These are phyloP conservation scores for Dichotomocladium elegans DNA, from an alignment of 371 early-diverging fungal genomes.

Conservation along the genomic window DNA sequence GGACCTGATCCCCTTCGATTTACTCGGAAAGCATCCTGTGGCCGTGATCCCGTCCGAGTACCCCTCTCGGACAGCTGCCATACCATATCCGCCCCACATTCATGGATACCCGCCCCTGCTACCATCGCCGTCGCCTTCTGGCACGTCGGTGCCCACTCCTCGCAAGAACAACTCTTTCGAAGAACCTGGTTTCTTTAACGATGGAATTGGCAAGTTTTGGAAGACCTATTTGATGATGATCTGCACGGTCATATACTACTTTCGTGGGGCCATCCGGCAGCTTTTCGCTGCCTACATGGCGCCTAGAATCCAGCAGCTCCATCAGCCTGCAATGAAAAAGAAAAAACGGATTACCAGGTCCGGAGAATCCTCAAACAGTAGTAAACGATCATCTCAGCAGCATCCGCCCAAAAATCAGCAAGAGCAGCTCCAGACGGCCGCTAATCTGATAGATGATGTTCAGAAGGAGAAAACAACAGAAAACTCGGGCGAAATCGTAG, in stretches of 20 bases:
- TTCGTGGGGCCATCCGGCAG: slow-evolving; percentile 15
- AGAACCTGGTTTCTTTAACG: slow-evolving; percentile 20
- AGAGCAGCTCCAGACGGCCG: neutral
- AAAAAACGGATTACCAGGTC: neutral
- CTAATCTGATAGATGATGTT: no score
- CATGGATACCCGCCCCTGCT: neutral
- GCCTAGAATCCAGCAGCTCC: neutral
- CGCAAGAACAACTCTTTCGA: no score
- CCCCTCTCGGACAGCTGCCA: no score
- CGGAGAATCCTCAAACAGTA: neutral
- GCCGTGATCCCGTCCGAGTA: no score
- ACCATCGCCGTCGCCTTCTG: neutral
- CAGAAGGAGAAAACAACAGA: no score
- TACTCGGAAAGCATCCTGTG: neutral
- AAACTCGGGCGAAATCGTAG: no score
- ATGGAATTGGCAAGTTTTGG: slow-evolving; percentile 34
- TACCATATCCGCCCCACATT: no score
- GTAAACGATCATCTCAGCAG: neutral
- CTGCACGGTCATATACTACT: slow-evolving; percentile 18
- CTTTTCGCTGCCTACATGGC: slow-evolving; percentile 9
- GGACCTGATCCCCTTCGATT: slow-evolving; percentile 14
- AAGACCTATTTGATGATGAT: slow-evolving; percentile 25
- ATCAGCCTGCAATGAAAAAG: neutral
- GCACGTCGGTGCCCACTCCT: neutral
- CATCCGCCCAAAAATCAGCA: neutral